These are phyloP conservation scores for Hanseniaspora lachancei DNA, from an alignment of 805 yeast genomes.

Conservation along the genomic window DNA sequence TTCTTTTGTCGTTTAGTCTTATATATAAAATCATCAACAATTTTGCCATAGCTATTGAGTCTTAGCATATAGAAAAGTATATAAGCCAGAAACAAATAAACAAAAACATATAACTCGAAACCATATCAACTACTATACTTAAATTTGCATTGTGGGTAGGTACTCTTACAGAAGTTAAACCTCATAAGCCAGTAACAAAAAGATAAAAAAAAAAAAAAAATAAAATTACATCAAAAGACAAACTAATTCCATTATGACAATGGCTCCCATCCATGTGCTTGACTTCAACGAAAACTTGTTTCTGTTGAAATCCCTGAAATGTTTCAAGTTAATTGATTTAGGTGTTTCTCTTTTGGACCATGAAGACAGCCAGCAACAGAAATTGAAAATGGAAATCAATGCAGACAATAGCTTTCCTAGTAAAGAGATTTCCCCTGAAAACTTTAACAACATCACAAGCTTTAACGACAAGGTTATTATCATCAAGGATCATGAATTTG, in stretches of 20 bases:
- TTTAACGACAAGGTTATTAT: not conserved
- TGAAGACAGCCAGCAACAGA: not conserved
- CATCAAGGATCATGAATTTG: not conserved
- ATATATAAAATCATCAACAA: too few species aligned
- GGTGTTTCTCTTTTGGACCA: not conserved
- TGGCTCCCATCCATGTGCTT: not conserved
- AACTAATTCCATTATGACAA: not conserved
- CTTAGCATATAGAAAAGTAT: too few species aligned
- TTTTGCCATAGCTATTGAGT: too few species aligned
- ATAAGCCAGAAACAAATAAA: too few species aligned
- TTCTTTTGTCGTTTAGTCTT: too few species aligned
- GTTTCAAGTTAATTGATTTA: not conserved
- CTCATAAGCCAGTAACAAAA: too few species aligned
- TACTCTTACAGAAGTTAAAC: too few species aligned
- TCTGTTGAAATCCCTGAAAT: not conserved
- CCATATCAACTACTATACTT: too few species aligned
- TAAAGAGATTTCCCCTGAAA: not conserved
- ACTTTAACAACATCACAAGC: not conserved
- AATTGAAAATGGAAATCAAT: not conserved
- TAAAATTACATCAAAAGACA: too few species aligned
- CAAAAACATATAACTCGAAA: too few species aligned
- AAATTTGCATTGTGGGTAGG: too few species aligned
- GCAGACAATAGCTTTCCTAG: not conserved
- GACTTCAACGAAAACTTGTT: conserved; percentile 2
- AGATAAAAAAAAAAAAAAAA: too few species aligned